Evolutionary conservation across 192 early-diverging fungal species (phyloP), one percentile per base, ranked within the genome.

Genomic region (Gamsiella multidivaricata): DNA sequence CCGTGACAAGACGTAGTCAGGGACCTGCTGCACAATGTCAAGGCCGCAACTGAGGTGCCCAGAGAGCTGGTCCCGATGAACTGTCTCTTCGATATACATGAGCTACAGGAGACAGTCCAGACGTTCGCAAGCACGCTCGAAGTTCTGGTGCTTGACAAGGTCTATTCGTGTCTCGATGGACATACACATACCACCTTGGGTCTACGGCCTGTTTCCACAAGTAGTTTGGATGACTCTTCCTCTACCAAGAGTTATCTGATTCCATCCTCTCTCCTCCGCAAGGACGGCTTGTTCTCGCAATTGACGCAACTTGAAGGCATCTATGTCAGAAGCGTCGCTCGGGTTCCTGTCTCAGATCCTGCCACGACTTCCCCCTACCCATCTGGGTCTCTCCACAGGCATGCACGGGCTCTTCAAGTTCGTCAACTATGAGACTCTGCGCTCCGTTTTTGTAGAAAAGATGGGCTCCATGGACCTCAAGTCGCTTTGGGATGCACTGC

Each of bases 401-500:
- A 10, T 26, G 10, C 8, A 31, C 9, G 9, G 1, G 4, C 51
- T 53, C n/a, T 28, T 53, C 26, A 7, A 28, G 18, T 10, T 18
- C 26, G 51, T 53, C 51, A 53, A 53, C 51, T 53, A 31, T 28
- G 5, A 31, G 12, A 31, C 22, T 9, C 51, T 53, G 18, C 51
- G 51, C 51, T 53, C 51, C 12, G 9, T 53, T 15, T 53, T 29
- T n/a, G 11, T 29, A 10, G 9, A 23, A 6, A 28, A 11, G 9
- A 31, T 53, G 51, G 9, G 8, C 10, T 22, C 12, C 2, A 10
- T 28, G 7, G 28, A 53, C 3, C 51, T 53, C 8, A 1, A 26
- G 10, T 28, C 28, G 9, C 51, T 53, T 10, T 53, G 51, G 51
- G 29, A 53, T 10, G 82, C 81, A 67, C 79, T 80, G 33, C 89